Conservation (phyloP, 2,329 filamentous ascomycete genomes). For the Torrubiella hemipterigena region DNA sequence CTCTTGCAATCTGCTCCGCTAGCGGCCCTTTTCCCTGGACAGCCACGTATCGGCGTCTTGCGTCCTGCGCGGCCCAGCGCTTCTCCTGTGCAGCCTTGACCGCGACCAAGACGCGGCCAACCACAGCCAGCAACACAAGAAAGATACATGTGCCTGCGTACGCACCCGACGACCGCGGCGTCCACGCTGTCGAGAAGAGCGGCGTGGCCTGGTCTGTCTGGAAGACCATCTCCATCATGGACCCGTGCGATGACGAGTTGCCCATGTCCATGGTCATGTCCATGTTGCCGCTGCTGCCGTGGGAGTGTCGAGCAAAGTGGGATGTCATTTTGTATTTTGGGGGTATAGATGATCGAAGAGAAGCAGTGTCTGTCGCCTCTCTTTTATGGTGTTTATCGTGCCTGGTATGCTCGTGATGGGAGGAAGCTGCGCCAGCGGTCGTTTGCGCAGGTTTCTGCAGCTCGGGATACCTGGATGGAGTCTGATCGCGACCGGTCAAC, state of each 20-base stretch:
- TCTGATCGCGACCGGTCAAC: too few species aligned
- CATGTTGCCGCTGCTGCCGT: neutral
- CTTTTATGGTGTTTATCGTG: too few species aligned
- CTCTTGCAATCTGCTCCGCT: slow-evolving; percentile 44
- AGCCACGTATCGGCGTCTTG: slow-evolving; percentile 65
- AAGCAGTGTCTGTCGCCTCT: too few species aligned
- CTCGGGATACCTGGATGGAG: neutral
- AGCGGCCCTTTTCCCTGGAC: slow-evolving; percentile 53
- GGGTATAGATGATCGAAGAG: too few species aligned
- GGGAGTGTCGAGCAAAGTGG: too few species aligned
- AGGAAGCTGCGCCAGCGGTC: too few species aligned
- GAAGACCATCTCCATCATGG: slow-evolving; percentile 43
- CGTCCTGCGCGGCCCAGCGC: slow-evolving; percentile 58
- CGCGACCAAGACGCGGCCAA: slow-evolving; percentile 61
- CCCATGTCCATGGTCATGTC: neutral
- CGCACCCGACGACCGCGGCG: slow-evolving; percentile 52
- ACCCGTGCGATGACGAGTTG: neutral
- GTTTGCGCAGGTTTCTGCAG: slow-evolving; percentile 1
- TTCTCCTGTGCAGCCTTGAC: slow-evolving; percentile 51
- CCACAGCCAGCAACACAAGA: slow-evolving; percentile 61
- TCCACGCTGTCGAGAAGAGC: slow-evolving; percentile 57
- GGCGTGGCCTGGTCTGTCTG: slow-evolving; percentile 38
- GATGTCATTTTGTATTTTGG: too few species aligned
- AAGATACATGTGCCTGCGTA: slow-evolving; percentile 93
- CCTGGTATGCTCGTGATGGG: too few species aligned